Evolutionary conservation across 2,329 filamentous ascomycete genomes (phyloP).

Genomic region (Ascochyta fabae): DNA sequence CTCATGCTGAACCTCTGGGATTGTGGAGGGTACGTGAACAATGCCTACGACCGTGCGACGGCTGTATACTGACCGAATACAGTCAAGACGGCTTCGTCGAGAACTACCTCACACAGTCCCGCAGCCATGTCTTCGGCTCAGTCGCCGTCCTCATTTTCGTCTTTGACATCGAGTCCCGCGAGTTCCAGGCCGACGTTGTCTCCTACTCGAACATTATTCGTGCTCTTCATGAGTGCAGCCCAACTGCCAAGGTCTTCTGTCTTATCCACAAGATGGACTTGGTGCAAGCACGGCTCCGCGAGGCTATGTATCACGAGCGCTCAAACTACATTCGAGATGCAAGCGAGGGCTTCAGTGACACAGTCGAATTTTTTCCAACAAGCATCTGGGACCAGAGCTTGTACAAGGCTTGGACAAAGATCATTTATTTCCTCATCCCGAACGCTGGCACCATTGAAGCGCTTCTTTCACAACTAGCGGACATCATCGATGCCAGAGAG

Average conservation of each 20-base stretch:
- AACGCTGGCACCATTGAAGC: slow-evolving; percentile 88
- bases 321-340: slow-evolving; percentile 78
- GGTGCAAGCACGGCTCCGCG: slow-evolving; percentile 78
- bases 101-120: slow-evolving; percentile 94
- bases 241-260: slow-evolving; percentile 83
- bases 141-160: slow-evolving; percentile 98
- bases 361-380: slow-evolving; percentile 85
- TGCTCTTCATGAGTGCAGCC: slow-evolving; percentile 85
- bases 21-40: slow-evolving; percentile 75
- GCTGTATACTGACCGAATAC: slow-evolving; percentile 20
- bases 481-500: slow-evolving; percentile 90
- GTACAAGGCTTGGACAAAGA: slow-evolving; percentile 97
- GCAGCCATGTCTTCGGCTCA: slow-evolving; percentile 94
- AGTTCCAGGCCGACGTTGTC: slow-evolving; percentile 89
- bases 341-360: slow-evolving; percentile 69
- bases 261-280: slow-evolving; percentile 99
- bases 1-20: slow-evolving; percentile 98
- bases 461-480: slow-evolving; percentile 80
- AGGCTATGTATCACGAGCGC: slow-evolving; percentile 83
- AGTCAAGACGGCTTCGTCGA: slow-evolving; percentile 98
- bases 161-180: slow-evolving; percentile 96
- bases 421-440: slow-evolving; percentile 97
- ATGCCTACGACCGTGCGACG: neutral
- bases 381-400: slow-evolving; percentile 99
- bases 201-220: slow-evolving; percentile 91